These are phyloP conservation scores for Colletotrichum shisoi DNA, from an alignment of 2,329 filamentous ascomycete species.

Conservation along the genomic window DNA sequence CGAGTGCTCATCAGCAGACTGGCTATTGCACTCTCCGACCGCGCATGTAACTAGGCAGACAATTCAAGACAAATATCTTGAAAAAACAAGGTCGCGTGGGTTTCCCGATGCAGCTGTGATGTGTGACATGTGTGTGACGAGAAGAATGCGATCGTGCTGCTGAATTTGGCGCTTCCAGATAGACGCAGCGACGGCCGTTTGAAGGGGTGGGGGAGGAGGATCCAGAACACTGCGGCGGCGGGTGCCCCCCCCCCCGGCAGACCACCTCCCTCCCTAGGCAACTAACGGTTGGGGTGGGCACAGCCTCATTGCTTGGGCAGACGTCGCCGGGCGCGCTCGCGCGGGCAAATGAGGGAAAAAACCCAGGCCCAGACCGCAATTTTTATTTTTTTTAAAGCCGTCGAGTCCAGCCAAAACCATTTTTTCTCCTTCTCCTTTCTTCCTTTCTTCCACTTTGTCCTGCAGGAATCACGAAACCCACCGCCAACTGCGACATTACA, in stretches of 20 bases:
- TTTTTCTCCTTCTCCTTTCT: neutral
- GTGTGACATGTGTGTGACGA: neutral
- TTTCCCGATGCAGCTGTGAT: neutral
- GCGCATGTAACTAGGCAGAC: conserved; percentile 35
- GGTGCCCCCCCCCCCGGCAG: neutral
- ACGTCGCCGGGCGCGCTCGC: conserved; percentile 16
- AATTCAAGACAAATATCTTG: conserved; percentile 22
- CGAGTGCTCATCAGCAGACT: conserved; percentile 17
- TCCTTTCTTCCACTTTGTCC: too few species aligned
- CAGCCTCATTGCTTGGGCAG: conserved; percentile 21
- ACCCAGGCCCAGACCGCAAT: conserved; percentile 25
- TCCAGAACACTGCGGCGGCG: conserved; percentile 22
- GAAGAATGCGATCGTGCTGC: neutral
- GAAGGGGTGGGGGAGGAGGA: neutral
- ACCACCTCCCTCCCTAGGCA: too few species aligned
- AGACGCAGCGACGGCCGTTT: neutral
- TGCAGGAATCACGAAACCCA: neutral
- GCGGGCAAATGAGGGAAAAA: conserved; percentile 2
- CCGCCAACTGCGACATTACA: neutral
- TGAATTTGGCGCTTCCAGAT: conserved; percentile 1
- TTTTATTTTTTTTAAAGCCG: neutral
- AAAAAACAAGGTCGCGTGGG: neutral
- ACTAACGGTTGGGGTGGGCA: conserved; percentile 18
- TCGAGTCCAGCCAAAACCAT: neutral
- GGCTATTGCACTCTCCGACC: conserved; percentile 18